Conservation (phyloP, 2,329 filamentous ascomycete species). For the Phyllosticta citrichinensis region DNA sequence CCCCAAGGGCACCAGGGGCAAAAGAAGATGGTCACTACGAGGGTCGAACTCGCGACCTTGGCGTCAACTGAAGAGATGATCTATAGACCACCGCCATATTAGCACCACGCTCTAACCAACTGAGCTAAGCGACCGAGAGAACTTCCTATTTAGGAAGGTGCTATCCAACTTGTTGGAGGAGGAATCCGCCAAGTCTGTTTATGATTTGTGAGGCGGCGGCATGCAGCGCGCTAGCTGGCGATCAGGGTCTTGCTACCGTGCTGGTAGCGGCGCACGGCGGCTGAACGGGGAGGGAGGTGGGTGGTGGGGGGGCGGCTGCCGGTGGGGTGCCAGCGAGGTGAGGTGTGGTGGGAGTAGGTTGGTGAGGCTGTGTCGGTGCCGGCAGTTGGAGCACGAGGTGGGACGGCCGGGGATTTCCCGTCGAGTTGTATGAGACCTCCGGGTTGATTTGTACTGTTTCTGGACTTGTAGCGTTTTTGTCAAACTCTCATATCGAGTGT, state of each 20-base stretch:
- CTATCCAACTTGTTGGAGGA: background rate
- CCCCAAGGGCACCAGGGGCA: background rate
- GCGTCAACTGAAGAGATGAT: background rate
- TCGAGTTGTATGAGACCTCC: too few species aligned
- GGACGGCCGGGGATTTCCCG: too few species aligned
- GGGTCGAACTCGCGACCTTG: constrained; percentile 14
- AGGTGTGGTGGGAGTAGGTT: background rate
- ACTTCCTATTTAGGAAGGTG: too few species aligned
- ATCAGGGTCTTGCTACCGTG: background rate
- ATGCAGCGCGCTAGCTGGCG: background rate
- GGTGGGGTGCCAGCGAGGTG: background rate
- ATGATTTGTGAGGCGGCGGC: background rate
- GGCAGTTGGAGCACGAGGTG: background rate
- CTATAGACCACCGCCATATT: background rate
- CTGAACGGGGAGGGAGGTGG: background rate
- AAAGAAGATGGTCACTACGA: constrained; percentile 12
- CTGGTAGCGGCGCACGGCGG: background rate
- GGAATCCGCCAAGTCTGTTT: background rate
- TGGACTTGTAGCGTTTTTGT: too few species aligned
- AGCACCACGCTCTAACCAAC: constrained; percentile 15
- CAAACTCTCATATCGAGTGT: too few species aligned
- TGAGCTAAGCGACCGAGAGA: constrained; percentile 11
- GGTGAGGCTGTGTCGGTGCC: background rate
- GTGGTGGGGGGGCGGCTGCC: too few species aligned
- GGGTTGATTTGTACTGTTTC: too few species aligned